Evolutionary conservation across 176 grass and related monocot genomes (phyloP).

Genomic region (Triticum monococcum): DNA sequence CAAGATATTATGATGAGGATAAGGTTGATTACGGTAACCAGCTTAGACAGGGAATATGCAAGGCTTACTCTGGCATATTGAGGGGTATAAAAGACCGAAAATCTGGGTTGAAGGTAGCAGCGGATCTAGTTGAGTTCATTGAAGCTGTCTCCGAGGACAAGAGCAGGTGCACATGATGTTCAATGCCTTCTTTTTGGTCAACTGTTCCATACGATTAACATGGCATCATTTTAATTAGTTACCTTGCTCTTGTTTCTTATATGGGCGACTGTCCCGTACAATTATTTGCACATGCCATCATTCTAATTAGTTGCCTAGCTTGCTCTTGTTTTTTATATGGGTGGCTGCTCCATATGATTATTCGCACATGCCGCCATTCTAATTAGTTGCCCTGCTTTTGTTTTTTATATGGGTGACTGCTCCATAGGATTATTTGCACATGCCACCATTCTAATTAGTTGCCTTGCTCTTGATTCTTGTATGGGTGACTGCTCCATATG

Average conservation of each 20-base stretch:
- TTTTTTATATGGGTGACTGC: no score
- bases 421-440: no score
- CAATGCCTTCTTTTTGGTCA: neutral
- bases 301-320: neutral
- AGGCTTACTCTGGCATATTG: conserved; percentile 89
- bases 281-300: neutral
- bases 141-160: conserved; percentile 66
- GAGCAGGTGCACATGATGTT: conserved; percentile 49
- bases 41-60: conserved; percentile 78
- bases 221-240: conserved; percentile 1
- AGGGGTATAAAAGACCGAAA: conserved; percentile 80
- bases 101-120: conserved; percentile 67
- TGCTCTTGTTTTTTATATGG: no score
- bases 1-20: conserved; percentile 69
- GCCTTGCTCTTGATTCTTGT: no score
- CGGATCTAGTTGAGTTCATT: conserved; percentile 63
- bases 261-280: no score
- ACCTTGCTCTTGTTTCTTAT: conserved; percentile 1
- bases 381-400: no score
- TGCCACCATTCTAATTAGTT: no score
- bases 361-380: no score
- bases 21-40: conserved; percentile 83
- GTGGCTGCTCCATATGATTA: no score
- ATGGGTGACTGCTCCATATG: no score
- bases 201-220: neutral